Evolutionary conservation across 1,284 basidiomycete species (phyloP), one percentile per base, ranked within the genome.

Genomic region (Grifola frondosa): DNA sequence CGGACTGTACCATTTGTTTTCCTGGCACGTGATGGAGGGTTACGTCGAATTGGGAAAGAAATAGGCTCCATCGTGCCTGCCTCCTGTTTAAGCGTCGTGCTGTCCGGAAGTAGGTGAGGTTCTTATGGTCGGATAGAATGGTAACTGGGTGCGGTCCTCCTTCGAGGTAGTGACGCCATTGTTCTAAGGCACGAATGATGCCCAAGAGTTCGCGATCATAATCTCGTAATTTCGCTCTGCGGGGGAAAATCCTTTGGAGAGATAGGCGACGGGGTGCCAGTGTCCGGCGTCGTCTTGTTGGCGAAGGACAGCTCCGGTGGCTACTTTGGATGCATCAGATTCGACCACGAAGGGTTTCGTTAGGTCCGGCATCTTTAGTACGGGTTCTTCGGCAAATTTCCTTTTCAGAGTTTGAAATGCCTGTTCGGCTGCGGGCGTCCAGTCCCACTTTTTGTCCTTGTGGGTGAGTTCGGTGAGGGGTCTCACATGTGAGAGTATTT

Each of bases 201-300:
- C 67, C 65, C 0, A 77, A 29, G 13, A 80, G 41, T 59, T 80
- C 74, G 41, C 67, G 61, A 50, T 81, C 69, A 50, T 74, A 66
- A 73, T 70, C 16, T 68, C 60, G 52, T 76, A 78, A 49, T 77
- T 78, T 5, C 56, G 37, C 22, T 46, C 41, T 2, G 46, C 41
- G 0, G 41, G 34, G 5, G 23, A 19, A 6, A 49, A 29, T 0
- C 44, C 30, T 25, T 42, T 31, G 1, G 46, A 52, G 1, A 49
- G 35, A 23, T 29, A 52, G 1, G 46, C 44, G 11, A 48, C 40
- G 3, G 48, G 40, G 4, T 38, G 35, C 51, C 45, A 53, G 13
- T 43, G 29, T 1, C 56, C 55, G 20, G 50, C 33, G 6, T 32
- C 40, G 2, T 45, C 31, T 19, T 40, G 15, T 33, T 55, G 51